Evolutionary conservation across 2,329 filamentous ascomycete genomes (phyloP), one percentile per base, ranked within the genome.

Genomic region (Ambrosiella cleistominuta): DNA sequence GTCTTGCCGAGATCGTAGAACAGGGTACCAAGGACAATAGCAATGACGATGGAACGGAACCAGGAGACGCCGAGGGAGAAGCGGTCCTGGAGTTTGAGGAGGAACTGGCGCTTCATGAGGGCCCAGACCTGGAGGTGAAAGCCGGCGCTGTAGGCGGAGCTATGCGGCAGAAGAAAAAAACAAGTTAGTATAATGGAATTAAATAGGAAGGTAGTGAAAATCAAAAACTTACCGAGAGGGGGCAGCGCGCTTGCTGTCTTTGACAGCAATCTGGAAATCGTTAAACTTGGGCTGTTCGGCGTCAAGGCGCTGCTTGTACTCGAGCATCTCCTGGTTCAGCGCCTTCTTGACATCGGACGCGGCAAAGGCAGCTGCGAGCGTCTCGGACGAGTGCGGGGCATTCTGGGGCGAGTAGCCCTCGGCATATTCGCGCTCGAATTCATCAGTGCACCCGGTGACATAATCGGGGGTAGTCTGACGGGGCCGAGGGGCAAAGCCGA

Each of bases 51-150:
- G 59, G 71, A 76, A 7, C 78, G 73, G 45, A 77, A 63, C 86
- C 86, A 93, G 1, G 83, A 83, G 37, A 93, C 79, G 12, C 75
- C 72, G 5, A 94, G 74, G n/a, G 82, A 81, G 65, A 90, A 85
- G 60, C 83, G 84, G 67, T 95, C 88, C 68, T 94, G 87, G 73
- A 88, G 83, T 72, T 93, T 93, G 64, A 94, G 82, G 56, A 85
- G 74, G 67, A 89, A 93, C 67, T 94, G 88, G 4, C 88, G 81
- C 68, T 88, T 84, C 77, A 90, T 86, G 62, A 93, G 70, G 0
- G 86, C 85, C 83, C 83, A 90, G 19, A 93, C 76, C 67, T 95
- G 89, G 1, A 87, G 73, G 62, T 89, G 81, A 70, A 93, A 93
- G 0, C 88, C 87, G 57, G 90, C 84, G 0, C 82, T 83, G 70